Evolutionary conservation across 140 eudicot species (phyloP).

Genomic region (Stevia rebaudiana): DNA sequence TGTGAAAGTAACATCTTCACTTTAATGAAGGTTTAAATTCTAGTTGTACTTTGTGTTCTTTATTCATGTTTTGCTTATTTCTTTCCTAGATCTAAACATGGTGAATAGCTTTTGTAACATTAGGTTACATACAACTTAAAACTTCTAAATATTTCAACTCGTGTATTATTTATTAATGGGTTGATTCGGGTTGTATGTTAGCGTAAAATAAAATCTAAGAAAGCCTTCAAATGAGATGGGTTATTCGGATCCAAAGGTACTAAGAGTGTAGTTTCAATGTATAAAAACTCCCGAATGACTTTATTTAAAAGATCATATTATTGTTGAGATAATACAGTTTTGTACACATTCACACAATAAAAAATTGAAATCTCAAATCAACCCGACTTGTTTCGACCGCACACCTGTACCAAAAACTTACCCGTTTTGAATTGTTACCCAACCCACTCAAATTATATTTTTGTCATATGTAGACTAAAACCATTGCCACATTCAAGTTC

Average conservation of each 20-base stretch:
- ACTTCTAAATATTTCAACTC: not conserved
- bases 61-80: slow-evolving; percentile 8
- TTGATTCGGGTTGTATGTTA: not conserved
- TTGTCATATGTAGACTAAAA: not conserved
- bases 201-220: not conserved
- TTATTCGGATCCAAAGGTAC: not conserved
- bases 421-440: not conserved
- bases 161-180: not conserved
- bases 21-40: slow-evolving; percentile 24
- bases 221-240: not conserved
- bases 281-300: not conserved
- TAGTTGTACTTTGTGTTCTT: slow-evolving; percentile 9
- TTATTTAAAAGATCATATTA: not conserved
- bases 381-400: no score
- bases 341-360: not conserved
- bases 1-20: slow-evolving; percentile 24
- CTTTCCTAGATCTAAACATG: slow-evolving; percentile 1
- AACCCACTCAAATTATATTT: not conserved
- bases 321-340: not conserved
- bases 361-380: not conserved
- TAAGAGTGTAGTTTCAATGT: not conserved
- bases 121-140: not conserved
- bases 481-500: not conserved
- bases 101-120: not conserved
- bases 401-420: no score